phyloP scores from a whole-genome alignment of 768 basidiomycete species.

The Tulasnella sp. region DNA sequence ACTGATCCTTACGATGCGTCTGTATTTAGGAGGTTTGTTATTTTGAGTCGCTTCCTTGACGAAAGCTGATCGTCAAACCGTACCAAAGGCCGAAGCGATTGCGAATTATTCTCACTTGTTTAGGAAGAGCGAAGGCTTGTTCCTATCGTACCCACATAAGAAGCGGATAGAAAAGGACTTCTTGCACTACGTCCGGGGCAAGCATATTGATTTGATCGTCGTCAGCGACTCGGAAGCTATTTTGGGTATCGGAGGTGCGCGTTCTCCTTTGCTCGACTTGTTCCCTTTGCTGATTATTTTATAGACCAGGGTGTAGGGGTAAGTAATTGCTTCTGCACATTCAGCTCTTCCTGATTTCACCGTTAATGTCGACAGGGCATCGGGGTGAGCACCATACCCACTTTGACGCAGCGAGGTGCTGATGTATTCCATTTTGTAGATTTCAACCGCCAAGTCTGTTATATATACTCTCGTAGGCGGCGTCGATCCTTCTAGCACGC shows the following conservation, averaged over 20 bases:
- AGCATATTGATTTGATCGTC: constrained; percentile 64
- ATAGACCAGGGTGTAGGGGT: constrained; percentile 55
- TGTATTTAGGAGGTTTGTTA: constrained; percentile 12
- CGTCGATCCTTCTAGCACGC: constrained; percentile 45
- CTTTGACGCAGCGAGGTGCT: neutral
- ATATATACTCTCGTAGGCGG: constrained; percentile 63
- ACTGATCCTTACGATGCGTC: neutral
- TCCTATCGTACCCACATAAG: constrained; percentile 45
- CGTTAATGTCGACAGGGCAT: constrained; percentile 25
- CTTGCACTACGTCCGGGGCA: constrained; percentile 48
- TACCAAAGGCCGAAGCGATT: constrained; percentile 59
- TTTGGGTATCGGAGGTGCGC: constrained; percentile 46
- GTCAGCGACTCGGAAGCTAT: constrained; percentile 80
- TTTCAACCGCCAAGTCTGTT: constrained; percentile 64
- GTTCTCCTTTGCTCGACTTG: constrained; percentile 15
- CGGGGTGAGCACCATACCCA: constrained; percentile 24
- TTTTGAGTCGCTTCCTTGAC: neutral
- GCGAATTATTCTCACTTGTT: constrained; percentile 75
- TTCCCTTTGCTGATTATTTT: neutral
- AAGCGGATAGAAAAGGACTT: constrained; percentile 68
- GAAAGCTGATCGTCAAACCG: neutral
- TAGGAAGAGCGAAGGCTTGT: constrained; percentile 65
- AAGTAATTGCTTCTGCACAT: neutral
- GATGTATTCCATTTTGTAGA: constrained; percentile 30
- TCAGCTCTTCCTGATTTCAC: neutral